Conservation (phyloP, 2,329 filamentous ascomycete species). For the Blastomyces emzantsi region DNA sequence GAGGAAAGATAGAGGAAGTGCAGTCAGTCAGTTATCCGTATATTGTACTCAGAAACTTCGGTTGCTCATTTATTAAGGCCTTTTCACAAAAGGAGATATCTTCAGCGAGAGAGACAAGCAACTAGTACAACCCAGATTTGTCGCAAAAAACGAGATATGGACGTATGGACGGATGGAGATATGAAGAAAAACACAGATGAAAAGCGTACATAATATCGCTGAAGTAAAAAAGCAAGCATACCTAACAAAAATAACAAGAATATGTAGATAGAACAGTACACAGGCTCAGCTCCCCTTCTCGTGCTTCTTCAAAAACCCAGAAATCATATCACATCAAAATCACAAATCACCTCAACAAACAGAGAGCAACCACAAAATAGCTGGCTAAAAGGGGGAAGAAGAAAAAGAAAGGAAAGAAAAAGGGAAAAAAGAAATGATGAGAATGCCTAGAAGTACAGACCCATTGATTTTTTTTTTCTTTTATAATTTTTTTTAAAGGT, state of each 20-base stretch:
- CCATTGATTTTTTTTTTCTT: neutral
- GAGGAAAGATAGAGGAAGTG: too few relatives aligned
- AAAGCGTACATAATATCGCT: neutral
- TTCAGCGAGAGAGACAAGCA: too few relatives aligned
- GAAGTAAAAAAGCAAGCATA: neutral
- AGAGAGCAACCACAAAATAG: neutral
- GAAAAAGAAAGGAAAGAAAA: neutral
- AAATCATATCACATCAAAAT: neutral
- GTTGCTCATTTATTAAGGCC: too few relatives aligned
- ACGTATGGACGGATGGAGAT: neutral
- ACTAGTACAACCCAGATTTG: too few relatives aligned
- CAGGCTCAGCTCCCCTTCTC: neutral
- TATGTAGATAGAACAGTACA: neutral
- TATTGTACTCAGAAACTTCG: too few relatives aligned
- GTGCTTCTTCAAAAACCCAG: neutral
- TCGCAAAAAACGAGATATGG: too few relatives aligned
- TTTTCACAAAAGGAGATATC: too few relatives aligned
- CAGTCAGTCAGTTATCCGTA: too few relatives aligned
- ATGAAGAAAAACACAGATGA: neutral
- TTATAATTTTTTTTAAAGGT: neutral
- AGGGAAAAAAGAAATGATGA: neutral
- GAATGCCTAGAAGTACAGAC: slow-evolving; percentile 11
- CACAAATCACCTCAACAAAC: too few relatives aligned
- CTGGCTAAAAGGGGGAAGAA: too few relatives aligned
- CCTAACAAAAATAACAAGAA: neutral